Evolutionary conservation across 768 basidiomycete genomes (phyloP), one percentile per base, ranked within the genome.

Genomic region (Pisolithus microcarpus): DNA sequence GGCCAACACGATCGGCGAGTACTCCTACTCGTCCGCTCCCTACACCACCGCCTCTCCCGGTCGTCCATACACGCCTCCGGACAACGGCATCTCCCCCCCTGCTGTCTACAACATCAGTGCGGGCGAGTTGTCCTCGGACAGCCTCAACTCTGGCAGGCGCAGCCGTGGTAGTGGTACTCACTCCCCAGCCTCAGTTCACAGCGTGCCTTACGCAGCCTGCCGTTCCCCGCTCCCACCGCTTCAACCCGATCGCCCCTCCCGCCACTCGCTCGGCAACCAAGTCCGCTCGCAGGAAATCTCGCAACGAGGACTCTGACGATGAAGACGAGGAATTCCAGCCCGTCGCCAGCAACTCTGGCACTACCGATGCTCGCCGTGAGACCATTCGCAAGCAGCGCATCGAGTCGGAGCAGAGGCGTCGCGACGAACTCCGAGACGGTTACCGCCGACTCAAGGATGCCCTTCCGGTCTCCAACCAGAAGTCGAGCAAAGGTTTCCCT

Each of bases 341-440:
- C 44, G 65, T 68, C 21, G 60, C 66, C 54, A 58, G 68, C 31
- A 63, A 72, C 51, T 69, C 75, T 53, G 71, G 65, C 59, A 71
- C 67, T 54, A 77, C 78, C 63, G 85, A 85, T 64, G 75, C 75
- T 71, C 88, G 89, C 69, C 87, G 90, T 64, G 90, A 92, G 75
- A 87, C 88, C 50, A 88, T 92, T 61, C 87, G 90, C 65, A 82
- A 83, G 65, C 89, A 91, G 74, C 87, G 90, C 70, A 92, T 92
- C 73, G 90, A 92, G 76, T 91, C 89, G 23, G 90, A 92, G 75
- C 88, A 94, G 75, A 77, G 91, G 58, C 80, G 92, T 58, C 82
- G 92, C 37, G 91, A 94, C 61, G 92, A 95, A 71, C 87, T 95
- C 65, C 77, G 92, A 50, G 91, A 95, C 51, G 91, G 90, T 53